Evolutionary conservation across 495 filamentous ascomycete species (phyloP), one percentile per base, ranked within the genome.

Genomic region (Zalerion maritima): DNA sequence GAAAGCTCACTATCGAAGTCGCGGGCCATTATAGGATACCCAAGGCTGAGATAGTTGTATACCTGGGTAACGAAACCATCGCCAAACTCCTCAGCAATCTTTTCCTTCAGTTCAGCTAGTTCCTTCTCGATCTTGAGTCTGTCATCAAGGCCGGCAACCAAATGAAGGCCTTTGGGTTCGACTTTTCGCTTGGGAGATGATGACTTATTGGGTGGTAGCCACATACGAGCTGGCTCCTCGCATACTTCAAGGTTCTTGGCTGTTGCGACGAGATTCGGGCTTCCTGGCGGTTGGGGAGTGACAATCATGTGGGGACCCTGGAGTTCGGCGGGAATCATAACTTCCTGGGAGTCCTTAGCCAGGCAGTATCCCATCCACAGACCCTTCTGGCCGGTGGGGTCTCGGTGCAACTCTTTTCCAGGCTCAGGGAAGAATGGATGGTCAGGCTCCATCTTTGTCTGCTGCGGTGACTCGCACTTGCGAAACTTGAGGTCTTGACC

Each of bases 41-140:
- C 85, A 13, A 94, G 67, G 1, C 82, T 91, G 9, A 94, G 63
- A 54, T 94, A 94, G 47, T 94, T 93, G 60, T 86, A 94, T 11
- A 94, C 82, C 50, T 94, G 85, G 2, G 83, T 91, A 22, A 94
- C 71, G 54, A 93, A 87, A n/a, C 54, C 62, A 49, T 92, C 81
- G 34, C 74, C 50, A 41, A 85, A 84, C 45, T 89, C 81, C 26
- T 60, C 52, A 8, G 70, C 58, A 21, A 78, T 62, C 18, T 59
- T 44, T 22, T 71, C 62, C 36, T 65, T 62, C 10, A 54, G 44
- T 31, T 58, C 56, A n/a, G 53, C 47, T 6, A 57, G 54, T 25
- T 57, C 62, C 37, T 61, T 60, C 26, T 67, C 60, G 19, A 57
- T 53, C 36, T 47, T 52, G 3, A 67, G 41, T 28, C 53, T 46